Conservation (phyloP, 768 basidiomycete genomes). For the Glaciozyma martinii region DNA sequence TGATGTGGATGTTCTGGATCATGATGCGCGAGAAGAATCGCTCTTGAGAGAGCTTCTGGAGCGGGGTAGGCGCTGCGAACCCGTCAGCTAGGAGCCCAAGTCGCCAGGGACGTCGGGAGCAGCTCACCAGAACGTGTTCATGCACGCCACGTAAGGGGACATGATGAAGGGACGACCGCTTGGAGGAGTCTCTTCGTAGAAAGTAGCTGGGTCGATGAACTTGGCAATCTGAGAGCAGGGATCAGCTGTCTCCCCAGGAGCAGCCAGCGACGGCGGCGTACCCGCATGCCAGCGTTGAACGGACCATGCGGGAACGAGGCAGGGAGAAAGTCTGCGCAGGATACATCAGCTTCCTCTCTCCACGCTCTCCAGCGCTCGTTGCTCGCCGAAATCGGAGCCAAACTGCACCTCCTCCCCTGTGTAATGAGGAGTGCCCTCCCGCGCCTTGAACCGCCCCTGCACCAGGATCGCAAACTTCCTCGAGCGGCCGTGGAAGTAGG, state of each 20-base stretch:
- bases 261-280: neutral
- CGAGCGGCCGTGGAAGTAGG: constrained; percentile 28
- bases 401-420: constrained; percentile 31
- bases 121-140: constrained; percentile 22
- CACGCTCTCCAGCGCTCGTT: neutral
- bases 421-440: constrained; percentile 25
- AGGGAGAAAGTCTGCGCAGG: constrained; percentile 23
- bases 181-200: constrained; percentile 27
- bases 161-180: constrained; percentile 33
- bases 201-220: constrained; percentile 26
- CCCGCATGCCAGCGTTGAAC: constrained; percentile 31
- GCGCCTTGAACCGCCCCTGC: constrained; percentile 31
- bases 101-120: too few species aligned
- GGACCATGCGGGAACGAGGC: constrained; percentile 29
- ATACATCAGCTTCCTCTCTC: neutral
- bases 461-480: constrained; percentile 33
- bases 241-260: neutral
- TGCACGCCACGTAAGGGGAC: constrained; percentile 30
- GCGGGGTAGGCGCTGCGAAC: constrained; percentile 15
- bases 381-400: constrained; percentile 26
- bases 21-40: constrained; percentile 15
- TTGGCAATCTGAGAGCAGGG: constrained; percentile 9
- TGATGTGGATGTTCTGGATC: neutral
- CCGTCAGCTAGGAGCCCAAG: too few species aligned
- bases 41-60: constrained; percentile 8